A percentile compares a stretch with the other conserved stretches of the same genome.
Conservation (phyloP, 2,329 filamentous ascomycete species). For the Capronia epimyces region DNA sequence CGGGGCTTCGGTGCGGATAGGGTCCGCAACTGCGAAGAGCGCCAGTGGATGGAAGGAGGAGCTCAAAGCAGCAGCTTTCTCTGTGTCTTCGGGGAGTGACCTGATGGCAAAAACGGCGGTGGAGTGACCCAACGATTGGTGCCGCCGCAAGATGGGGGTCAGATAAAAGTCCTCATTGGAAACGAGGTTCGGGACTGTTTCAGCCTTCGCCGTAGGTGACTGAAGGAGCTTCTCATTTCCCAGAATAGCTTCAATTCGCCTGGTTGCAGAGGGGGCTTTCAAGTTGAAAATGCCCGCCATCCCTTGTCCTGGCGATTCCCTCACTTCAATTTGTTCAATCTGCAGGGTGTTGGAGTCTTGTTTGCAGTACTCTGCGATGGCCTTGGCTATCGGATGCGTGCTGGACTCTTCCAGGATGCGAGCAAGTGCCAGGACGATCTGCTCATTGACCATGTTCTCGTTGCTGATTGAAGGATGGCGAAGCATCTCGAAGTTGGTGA, state of each 20-base stretch:
- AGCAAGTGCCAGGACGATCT: constrained; percentile 43
- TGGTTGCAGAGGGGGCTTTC: constrained; percentile 24
- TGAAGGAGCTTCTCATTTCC: constrained; percentile 54
- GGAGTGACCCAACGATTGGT: constrained; percentile 37
- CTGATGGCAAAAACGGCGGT: constrained; percentile 43
- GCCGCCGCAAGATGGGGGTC: constrained; percentile 8
- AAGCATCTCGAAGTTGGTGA: constrained; percentile 48
- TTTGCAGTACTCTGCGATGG: constrained; percentile 48
- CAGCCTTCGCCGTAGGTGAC: constrained; percentile 5
- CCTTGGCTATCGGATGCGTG: constrained; percentile 55
- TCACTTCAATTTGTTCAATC: constrained; percentile 37
- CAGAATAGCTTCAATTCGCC: constrained; percentile 46
- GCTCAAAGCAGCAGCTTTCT: neutral
- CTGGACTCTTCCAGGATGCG: constrained; percentile 54
- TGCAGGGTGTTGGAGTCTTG: constrained; percentile 29
- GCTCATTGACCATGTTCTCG: constrained; percentile 24
- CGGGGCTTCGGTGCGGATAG: constrained; percentile 67
- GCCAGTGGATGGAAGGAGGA: constrained; percentile 50
- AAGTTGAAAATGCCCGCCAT: constrained; percentile 49
- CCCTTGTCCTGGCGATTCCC: constrained; percentile 54
- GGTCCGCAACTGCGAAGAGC: constrained; percentile 72
- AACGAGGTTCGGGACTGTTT: neutral
- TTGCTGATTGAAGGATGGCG: constrained; percentile 16
- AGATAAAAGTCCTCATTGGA: constrained; percentile 16
- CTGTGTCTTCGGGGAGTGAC: constrained; percentile 19